Conservation (phyloP, 169 alveolate species). For the Cryptosporidium felis region DNA sequence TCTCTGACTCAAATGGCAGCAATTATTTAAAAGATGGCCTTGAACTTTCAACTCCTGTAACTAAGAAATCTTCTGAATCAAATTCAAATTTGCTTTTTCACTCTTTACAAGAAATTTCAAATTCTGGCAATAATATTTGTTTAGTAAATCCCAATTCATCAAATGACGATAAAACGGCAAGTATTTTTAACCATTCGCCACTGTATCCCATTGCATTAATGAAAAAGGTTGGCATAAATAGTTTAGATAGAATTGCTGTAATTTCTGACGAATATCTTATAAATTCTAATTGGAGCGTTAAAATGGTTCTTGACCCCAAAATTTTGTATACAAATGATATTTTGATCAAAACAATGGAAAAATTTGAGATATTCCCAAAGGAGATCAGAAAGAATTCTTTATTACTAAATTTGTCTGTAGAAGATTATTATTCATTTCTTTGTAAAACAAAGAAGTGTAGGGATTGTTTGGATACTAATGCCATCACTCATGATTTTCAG, state of each 20-base stretch:
- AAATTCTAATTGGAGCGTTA: conserved; percentile 1
- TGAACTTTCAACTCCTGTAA: conserved; percentile 15
- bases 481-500: too few relatives aligned
- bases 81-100: neutral
- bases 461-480: too few relatives aligned
- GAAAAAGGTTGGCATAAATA: neutral
- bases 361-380: too few relatives aligned
- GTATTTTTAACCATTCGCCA: neutral
- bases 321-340: neutral
- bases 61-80: neutral
- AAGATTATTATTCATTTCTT: too few relatives aligned
- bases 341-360: too few relatives aligned
- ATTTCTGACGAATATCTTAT: conserved; percentile 1
- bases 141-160: neutral
- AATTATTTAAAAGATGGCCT: neutral
- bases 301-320: conserved; percentile 46
- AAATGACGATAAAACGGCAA: neutral
- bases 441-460: too few relatives aligned
- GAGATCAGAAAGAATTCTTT: too few relatives aligned
- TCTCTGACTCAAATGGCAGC: neutral
- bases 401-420: too few relatives aligned
- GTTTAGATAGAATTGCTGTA: conserved; percentile 12
- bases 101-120: neutral
- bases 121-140: neutral
- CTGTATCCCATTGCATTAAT: neutral